These are phyloP conservation scores for Rhizopogon vinicolor DNA, from an alignment of 768 basidiomycete species.

Conservation along the genomic window DNA sequence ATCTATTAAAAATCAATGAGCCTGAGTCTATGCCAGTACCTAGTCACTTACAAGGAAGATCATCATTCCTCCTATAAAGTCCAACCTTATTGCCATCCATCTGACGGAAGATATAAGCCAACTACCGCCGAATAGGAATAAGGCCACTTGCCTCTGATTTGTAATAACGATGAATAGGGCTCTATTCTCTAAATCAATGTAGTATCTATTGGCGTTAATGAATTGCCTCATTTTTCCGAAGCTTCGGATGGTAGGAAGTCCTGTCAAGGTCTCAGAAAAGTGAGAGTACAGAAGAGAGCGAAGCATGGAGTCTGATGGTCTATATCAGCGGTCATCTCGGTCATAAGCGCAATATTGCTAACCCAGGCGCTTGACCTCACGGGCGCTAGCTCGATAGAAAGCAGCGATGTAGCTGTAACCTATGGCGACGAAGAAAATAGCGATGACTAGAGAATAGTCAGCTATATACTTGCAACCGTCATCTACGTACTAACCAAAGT, in stretches of 20 bases:
- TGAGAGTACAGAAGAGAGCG: slow-evolving; percentile 75
- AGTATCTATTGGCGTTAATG: slow-evolving; percentile 55
- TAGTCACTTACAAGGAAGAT: slow-evolving; percentile 45
- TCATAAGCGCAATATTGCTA: background rate
- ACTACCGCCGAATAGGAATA: background rate
- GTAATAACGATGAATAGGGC: slow-evolving; percentile 62
- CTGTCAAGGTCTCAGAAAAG: slow-evolving; percentile 73
- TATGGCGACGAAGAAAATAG: slow-evolving; percentile 44
- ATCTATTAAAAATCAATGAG: background rate
- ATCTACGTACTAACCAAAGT: slow-evolving; percentile 44
- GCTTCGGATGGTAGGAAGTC: slow-evolving; percentile 66
- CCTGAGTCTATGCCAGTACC: too few relatives aligned
- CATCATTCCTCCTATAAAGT: slow-evolving; percentile 60
- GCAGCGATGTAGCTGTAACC: slow-evolving; percentile 62
- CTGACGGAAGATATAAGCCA: slow-evolving; percentile 20
- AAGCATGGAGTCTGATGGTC: slow-evolving; percentile 55
- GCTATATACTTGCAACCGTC: background rate
- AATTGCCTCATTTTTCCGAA: slow-evolving; percentile 65
- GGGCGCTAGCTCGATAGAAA: slow-evolving; percentile 67
- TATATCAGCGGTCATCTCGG: background rate
- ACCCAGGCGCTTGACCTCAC: slow-evolving; percentile 57
- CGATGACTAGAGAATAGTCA: slow-evolving; percentile 38
- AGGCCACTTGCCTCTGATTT: slow-evolving; percentile 48
- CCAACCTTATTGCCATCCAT: slow-evolving; percentile 71
- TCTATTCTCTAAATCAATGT: slow-evolving; percentile 72